A percentile compares a stretch with the other conserved stretches of the same genome.
Evolutionary conservation across 129 eudicot genomes (phyloP).

Genomic region (sunflower (Helianthus annuus)): HanXRQr2.0-SUNRISE NC_035448.2:19500933-19501432

Average conservation of each 20-base stretch:
- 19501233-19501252: constrained; percentile 66
- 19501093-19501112: constrained; percentile 5
- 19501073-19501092: constrained; percentile 52
- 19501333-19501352: constrained; percentile 90
- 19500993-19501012: constrained; percentile 25
- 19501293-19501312: constrained; percentile 61
- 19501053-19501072: constrained; percentile 85
- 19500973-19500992: constrained; percentile 19
- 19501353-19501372: constrained; percentile 47
- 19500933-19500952: constrained; percentile 30
- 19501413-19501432: constrained; percentile 54
- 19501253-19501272: constrained; percentile 73
- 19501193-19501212: constrained; percentile 89
- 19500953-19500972: constrained; percentile 34
- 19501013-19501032: constrained; percentile 57
- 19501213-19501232: constrained; percentile 86
- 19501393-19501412: constrained; percentile 61
- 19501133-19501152: constrained; percentile 68
- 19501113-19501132: constrained; percentile 41
- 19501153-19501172: constrained; percentile 38
- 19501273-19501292: constrained; percentile 70
- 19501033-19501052: constrained; percentile 92
- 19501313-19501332: constrained; percentile 57
- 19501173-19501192: constrained; percentile 47
- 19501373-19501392: constrained; percentile 48